Conservation (phyloP, 2,329 filamentous ascomycete species). For the Colletotrichum sp. region DNA sequence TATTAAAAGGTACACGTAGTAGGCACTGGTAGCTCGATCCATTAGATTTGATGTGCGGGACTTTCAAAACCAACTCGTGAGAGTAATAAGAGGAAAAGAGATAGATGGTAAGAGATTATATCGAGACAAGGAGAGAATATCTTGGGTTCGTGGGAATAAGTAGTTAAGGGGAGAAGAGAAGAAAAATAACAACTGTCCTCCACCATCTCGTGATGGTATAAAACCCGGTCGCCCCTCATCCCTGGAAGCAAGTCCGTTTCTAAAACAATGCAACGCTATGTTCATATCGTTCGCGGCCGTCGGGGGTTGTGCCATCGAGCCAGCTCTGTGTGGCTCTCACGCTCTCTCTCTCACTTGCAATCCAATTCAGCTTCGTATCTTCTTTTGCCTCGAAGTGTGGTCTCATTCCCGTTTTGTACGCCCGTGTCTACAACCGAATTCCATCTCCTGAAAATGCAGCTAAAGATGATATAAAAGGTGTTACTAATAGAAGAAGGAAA, state of each 20-base stretch:
- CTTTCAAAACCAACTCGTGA: not conserved
- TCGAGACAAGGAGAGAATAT: not conserved
- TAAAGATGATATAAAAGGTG: not conserved
- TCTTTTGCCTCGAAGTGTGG: not conserved
- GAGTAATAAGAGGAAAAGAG: not conserved
- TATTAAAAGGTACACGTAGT: not conserved
- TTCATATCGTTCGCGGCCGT: slow-evolving; percentile 15
- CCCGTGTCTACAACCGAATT: slow-evolving; percentile 18
- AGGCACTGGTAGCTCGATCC: not conserved
- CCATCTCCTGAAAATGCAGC: slow-evolving; percentile 12
- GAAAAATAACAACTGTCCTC: not conserved
- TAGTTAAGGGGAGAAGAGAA: not conserved
- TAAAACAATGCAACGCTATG: slow-evolving; percentile 20
- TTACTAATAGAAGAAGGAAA: slow-evolving; percentile 7
- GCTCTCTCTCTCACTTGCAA: not conserved
- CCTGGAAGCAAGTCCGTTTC: not conserved
- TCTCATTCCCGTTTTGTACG: slow-evolving; percentile 1
- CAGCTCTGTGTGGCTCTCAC: slow-evolving; percentile 22
- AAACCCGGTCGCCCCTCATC: not conserved
- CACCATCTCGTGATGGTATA: not conserved
- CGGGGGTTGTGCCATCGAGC: slow-evolving; percentile 23
- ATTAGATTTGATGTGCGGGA: not conserved
- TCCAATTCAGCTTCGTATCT: not conserved
- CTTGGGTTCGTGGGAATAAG: not conserved
- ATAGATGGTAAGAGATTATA: not conserved